phyloP scores from a whole-genome alignment of 2,329 filamentous ascomycete genomes.

The Trichophaea hybrida region DNA sequence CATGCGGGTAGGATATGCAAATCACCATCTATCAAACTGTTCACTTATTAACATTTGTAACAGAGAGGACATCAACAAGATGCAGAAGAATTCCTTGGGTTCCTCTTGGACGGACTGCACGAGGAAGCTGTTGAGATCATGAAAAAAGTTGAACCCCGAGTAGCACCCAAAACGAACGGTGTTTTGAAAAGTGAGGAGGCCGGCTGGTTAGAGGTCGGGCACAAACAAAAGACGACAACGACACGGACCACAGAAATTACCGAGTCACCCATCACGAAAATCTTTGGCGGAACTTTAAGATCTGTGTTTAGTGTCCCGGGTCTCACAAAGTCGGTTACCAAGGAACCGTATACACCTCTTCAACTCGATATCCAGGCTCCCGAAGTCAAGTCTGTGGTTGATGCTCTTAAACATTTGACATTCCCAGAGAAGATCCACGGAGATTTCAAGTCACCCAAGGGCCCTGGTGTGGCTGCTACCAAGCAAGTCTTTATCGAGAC shows the following conservation, averaged over 20 bases:
- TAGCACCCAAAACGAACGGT: constrained; percentile 29
- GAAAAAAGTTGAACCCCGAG: constrained; percentile 36
- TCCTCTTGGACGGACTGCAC: constrained; percentile 80
- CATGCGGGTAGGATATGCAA: constrained; percentile 56
- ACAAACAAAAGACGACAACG: constrained; percentile 72
- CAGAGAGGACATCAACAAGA: constrained; percentile 93
- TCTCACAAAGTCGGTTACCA: constrained; percentile 75
- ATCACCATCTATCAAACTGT: neutral
- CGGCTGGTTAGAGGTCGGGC: constrained; percentile 90
- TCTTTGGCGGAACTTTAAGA: constrained; percentile 81
- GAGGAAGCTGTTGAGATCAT: constrained; percentile 79
- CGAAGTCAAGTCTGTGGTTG: constrained; percentile 77
- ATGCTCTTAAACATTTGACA: constrained; percentile 75
- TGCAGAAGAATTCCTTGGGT: constrained; percentile 90
- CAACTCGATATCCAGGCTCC: constrained; percentile 86
- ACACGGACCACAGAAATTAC: constrained; percentile 50
- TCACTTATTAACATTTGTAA: constrained; percentile 24
- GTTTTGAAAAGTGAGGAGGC: constrained; percentile 38
- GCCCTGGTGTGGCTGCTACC: constrained; percentile 61
- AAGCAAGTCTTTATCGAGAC: constrained; percentile 94
- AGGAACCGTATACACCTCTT: constrained; percentile 85
- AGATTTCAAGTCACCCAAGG: constrained; percentile 66
- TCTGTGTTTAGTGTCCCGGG: constrained; percentile 81
- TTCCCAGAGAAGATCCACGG: constrained; percentile 72
- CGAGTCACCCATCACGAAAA: constrained; percentile 77